phyloP scores from a whole-genome alignment of 768 basidiomycete genomes.

The Macrolepiota albuminosa region DNA sequence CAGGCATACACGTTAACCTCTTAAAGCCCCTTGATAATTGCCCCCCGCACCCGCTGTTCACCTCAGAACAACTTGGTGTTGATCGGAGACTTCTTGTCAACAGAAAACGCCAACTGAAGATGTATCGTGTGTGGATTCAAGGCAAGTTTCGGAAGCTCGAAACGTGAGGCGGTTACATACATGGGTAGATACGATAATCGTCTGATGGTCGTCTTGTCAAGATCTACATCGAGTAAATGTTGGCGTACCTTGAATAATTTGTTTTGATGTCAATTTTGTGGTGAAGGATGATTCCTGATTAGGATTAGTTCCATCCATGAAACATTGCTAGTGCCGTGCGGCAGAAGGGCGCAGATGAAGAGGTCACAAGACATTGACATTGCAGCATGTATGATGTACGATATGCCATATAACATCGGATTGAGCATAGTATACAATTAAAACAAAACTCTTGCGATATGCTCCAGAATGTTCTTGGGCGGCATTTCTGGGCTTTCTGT shows the following conservation, averaged over 20 bases:
- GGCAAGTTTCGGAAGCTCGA: conserved; percentile 64
- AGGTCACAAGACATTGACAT: not conserved
- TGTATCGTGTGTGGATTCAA: conserved; percentile 98
- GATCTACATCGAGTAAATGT: not conserved
- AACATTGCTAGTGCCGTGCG: not conserved
- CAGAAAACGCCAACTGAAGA: conserved; percentile 89
- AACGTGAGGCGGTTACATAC: not conserved
- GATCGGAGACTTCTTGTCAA: conserved; percentile 91
- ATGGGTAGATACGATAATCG: no score
- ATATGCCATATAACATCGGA: not conserved
- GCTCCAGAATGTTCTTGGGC: conserved; percentile 46
- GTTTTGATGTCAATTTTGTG: not conserved
- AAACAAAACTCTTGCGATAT: conserved; percentile 49
- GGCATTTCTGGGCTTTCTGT: conserved; percentile 51
- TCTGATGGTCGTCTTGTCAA: no score
- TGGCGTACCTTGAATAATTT: not conserved
- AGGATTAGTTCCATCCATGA: not conserved
- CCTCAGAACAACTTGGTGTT: conserved; percentile 80
- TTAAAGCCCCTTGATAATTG: conserved; percentile 25
- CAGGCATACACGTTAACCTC: conserved; percentile 36
- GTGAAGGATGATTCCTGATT: not conserved
- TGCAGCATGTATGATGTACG: not conserved
- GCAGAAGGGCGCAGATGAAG: not conserved
- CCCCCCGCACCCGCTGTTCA: conserved; percentile 61
- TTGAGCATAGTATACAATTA: conserved; percentile 21